Conservation (phyloP, 2,329 filamentous ascomycete species). For the Sclerotinia nivalis region DNA sequence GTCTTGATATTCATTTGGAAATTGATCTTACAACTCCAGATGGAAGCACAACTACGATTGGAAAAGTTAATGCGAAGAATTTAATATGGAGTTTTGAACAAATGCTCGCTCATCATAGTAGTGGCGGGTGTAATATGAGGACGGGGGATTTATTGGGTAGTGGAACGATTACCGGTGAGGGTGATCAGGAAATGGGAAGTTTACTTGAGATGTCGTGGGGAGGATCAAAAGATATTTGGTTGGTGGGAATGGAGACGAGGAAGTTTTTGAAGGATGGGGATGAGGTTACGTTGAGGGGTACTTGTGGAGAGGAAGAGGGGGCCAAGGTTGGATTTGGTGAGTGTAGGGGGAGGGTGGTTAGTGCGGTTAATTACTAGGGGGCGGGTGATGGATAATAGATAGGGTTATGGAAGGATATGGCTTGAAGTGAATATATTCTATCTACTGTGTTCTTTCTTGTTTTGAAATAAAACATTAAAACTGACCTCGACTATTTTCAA, state of each 20-base stretch:
- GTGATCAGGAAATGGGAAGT: slow-evolving; percentile 59
- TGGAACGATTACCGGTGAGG: slow-evolving; percentile 72
- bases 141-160: slow-evolving; percentile 75
- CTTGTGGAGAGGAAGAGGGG: slow-evolving; percentile 61
- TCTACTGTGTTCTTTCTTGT: too few species aligned
- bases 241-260: slow-evolving; percentile 66
- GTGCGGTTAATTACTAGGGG: slow-evolving; percentile 29
- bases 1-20: slow-evolving; percentile 69
- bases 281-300: slow-evolving; percentile 64
- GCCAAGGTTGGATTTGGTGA: slow-evolving; percentile 75
- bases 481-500: too few species aligned
- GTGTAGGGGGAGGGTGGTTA: slow-evolving; percentile 61
- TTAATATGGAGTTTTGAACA: slow-evolving; percentile 82
- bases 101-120: slow-evolving; percentile 77
- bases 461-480: too few species aligned
- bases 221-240: slow-evolving; percentile 63
- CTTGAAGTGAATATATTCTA: background rate
- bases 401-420: background rate
- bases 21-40: slow-evolving; percentile 60
- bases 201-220: slow-evolving; percentile 71
- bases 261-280: slow-evolving; percentile 76
- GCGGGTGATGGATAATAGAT: too few species aligned
- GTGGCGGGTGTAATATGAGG: slow-evolving; percentile 73
- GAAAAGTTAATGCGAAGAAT: slow-evolving; percentile 61
- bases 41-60: slow-evolving; percentile 57